phyloP scores from a whole-genome alignment of 208 protist genomes.

The Crithidia brevicula region DNA sequence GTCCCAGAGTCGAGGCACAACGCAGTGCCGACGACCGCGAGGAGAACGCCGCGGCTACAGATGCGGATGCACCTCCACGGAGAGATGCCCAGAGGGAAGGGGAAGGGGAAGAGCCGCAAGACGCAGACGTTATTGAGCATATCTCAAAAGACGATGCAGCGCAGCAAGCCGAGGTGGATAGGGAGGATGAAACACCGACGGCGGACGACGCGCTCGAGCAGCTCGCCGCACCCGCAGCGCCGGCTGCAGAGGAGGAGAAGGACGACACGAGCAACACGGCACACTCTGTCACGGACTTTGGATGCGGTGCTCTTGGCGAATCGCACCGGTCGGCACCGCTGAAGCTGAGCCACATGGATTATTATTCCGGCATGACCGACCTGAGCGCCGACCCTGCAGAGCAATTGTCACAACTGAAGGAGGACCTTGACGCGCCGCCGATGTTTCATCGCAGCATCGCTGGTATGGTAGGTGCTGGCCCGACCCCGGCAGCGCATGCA shows the following conservation, averaged over 20 bases:
- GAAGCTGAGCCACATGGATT: neutral
- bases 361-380: constrained; percentile 13
- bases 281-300: neutral
- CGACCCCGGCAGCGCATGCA: neutral
- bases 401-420: constrained; percentile 9
- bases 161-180: too few relatives aligned
- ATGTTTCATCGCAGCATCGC: constrained; percentile 19
- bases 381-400: neutral
- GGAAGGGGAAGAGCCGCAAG: neutral
- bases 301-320: neutral
- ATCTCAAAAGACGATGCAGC: neutral
- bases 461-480: neutral
- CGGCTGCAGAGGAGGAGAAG: neutral
- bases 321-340: neutral
- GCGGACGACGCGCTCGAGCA: too few relatives aligned
- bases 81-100: too few relatives aligned
- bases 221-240: neutral
- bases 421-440: constrained; percentile 24
- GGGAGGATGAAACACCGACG: too few relatives aligned
- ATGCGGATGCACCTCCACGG: too few relatives aligned
- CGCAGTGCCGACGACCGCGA: too few relatives aligned
- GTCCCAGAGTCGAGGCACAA: too few relatives aligned
- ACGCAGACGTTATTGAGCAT: neutral
- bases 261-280: neutral
- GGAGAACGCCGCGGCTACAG: too few relatives aligned